These are phyloP conservation scores for Sphenostylis stenocarpa DNA, from an alignment of 306 rosid species.

Conservation along the genomic window DNA sequence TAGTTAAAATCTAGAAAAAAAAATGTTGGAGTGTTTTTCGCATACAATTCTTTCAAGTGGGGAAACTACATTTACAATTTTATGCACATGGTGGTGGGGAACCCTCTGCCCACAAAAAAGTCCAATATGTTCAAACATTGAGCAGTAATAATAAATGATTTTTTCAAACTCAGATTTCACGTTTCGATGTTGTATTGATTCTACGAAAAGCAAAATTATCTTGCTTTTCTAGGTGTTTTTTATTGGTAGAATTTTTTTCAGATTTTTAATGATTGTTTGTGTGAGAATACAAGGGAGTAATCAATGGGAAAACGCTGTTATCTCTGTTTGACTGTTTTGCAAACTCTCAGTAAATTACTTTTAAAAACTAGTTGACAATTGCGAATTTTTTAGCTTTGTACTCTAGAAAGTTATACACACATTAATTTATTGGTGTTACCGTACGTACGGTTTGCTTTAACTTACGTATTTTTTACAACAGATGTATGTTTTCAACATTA, in stretches of 20 bases:
- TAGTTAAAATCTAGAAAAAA: not conserved
- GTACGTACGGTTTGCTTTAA: no score
- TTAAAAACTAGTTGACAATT: not conserved
- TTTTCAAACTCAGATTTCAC: not conserved
- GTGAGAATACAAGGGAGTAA: not conserved
- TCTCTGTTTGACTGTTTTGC: not conserved
- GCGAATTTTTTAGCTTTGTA: not conserved
- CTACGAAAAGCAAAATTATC: constrained; percentile 4
- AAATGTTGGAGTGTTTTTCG: not conserved
- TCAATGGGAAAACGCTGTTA: not conserved
- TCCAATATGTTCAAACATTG: not conserved
- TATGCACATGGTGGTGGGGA: not conserved
- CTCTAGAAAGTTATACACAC: not conserved
- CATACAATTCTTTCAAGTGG: not conserved
- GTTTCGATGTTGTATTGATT: not conserved
- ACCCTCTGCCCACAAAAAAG: not conserved
- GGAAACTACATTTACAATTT: not conserved
- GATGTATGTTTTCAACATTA: no score
- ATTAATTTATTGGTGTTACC: no score
- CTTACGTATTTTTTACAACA: no score
- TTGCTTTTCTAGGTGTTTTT: not conserved
- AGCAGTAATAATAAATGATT: not conserved
- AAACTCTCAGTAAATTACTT: not conserved
- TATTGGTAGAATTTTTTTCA: not conserved
- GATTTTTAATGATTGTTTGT: not conserved